phyloP scores from a whole-genome alignment of 2,329 filamentous ascomycete genomes.

The Venturia nashicola region DNA sequence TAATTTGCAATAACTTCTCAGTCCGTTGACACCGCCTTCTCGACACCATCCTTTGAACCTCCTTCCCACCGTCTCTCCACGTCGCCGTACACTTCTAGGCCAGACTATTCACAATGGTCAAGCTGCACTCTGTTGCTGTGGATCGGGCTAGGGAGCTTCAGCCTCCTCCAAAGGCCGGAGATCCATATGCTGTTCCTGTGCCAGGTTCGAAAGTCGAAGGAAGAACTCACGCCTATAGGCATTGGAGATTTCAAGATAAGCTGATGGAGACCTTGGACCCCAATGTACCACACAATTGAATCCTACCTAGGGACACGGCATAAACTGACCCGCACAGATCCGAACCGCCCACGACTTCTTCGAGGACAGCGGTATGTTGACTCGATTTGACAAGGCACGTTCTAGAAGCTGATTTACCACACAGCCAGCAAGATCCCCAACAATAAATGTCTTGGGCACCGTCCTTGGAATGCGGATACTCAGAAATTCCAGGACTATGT shows the following conservation, averaged over 20 bases:
- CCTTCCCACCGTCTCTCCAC: neutral
- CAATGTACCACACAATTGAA: constrained; percentile 27
- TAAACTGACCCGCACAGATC: constrained; percentile 24
- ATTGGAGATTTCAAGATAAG: constrained; percentile 65
- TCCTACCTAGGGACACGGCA: neutral
- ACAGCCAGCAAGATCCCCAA: constrained; percentile 37
- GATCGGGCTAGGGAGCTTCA: constrained; percentile 35
- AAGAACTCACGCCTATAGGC: constrained; percentile 66
- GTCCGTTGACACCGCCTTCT: neutral
- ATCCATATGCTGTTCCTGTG: constrained; percentile 66
- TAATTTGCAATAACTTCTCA: neutral
- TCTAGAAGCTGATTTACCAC: neutral
- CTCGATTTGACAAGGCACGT: neutral
- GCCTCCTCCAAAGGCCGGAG: constrained; percentile 55
- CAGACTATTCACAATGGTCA: neutral
- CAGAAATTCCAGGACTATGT: constrained; percentile 66
- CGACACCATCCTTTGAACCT: neutral
- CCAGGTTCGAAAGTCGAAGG: constrained; percentile 63
- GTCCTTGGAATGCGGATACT: constrained; percentile 63
- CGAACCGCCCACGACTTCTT: constrained; percentile 72
- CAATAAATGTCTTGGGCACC: constrained; percentile 63
- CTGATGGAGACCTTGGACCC: constrained; percentile 64
- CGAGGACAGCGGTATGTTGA: constrained; percentile 44
- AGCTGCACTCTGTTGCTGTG: constrained; percentile 1
- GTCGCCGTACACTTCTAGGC: neutral